phyloP scores from a whole-genome alignment of 305 asterid genomes.

The Plantago rigida region DNA sequence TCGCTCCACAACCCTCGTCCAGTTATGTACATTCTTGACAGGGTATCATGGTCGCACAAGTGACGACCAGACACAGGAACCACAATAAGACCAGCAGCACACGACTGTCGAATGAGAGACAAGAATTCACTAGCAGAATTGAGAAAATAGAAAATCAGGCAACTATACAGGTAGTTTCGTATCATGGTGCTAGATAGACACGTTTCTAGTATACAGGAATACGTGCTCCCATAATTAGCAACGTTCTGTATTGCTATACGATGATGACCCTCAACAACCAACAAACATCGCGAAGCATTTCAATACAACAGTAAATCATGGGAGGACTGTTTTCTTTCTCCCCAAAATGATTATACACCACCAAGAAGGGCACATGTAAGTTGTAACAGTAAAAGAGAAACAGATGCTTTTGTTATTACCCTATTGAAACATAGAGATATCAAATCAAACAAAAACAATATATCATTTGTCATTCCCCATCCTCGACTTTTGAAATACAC shows the following conservation, averaged over 20 bases:
- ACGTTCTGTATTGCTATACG: not conserved
- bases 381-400: conserved; percentile 9
- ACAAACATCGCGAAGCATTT: not conserved
- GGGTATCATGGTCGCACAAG: conserved; percentile 9
- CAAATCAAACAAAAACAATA: conserved; percentile 27
- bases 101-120: conserved; percentile 17
- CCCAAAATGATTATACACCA: conserved; percentile 14
- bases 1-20: not conserved
- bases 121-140: no score
- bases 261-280: not conserved
- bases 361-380: not conserved
- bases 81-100: not conserved
- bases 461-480: conserved; percentile 20
- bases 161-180: not conserved
- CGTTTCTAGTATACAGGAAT: not conserved
- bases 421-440: conserved; percentile 23
- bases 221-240: no score
- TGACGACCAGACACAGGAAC: conserved; percentile 25
- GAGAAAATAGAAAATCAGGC: no score
- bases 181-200: not conserved
- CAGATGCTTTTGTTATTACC: conserved; percentile 19
- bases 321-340: not conserved
- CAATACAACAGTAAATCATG: not conserved
- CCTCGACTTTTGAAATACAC: conserved; percentile 17
- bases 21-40: conserved; percentile 18